Evolutionary conservation across 805 yeast species (phyloP).

Genomic region (Metschnikowia baotianmanensis): DNA sequence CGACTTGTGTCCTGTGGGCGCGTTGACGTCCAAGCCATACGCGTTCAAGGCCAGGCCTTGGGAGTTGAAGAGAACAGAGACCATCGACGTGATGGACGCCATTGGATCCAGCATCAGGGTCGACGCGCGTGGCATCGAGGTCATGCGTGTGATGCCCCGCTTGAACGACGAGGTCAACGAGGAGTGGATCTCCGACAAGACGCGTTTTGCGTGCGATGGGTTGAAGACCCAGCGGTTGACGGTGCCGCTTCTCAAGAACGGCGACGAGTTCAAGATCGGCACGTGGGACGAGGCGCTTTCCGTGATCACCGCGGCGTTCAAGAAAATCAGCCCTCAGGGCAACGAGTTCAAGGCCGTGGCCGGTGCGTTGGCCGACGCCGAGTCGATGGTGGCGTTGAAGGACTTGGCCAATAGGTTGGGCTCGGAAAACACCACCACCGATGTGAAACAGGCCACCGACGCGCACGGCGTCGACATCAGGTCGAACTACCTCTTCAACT

Average conservation of each 20-base stretch:
- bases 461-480: conserved; percentile 73
- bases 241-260: conserved; percentile 70
- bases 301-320: conserved; percentile 61
- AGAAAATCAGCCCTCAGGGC: conserved; percentile 54
- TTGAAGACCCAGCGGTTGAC: conserved; percentile 83
- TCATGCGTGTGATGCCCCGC: conserved; percentile 83
- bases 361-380: conserved; percentile 82
- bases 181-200: conserved; percentile 89
- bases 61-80: conserved; percentile 87
- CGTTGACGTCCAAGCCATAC: conserved; percentile 84
- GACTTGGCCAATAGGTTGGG: conserved; percentile 75
- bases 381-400: conserved; percentile 76
- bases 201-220: conserved; percentile 84
- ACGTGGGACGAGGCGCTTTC: conserved; percentile 87
- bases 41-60: conserved; percentile 93
- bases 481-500: conserved; percentile 76
- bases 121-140: conserved; percentile 84
- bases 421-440: conserved; percentile 78
- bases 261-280: conserved; percentile 66
- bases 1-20: conserved; percentile 91
- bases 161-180: conserved; percentile 83
- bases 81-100: conserved; percentile 81
- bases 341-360: conserved; percentile 78
- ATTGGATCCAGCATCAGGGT: conserved; percentile 81
- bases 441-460: conserved; percentile 53